Evolutionary conservation across 495 filamentous ascomycete genomes (phyloP).

Genomic region (Neurospora sp.): DNA sequence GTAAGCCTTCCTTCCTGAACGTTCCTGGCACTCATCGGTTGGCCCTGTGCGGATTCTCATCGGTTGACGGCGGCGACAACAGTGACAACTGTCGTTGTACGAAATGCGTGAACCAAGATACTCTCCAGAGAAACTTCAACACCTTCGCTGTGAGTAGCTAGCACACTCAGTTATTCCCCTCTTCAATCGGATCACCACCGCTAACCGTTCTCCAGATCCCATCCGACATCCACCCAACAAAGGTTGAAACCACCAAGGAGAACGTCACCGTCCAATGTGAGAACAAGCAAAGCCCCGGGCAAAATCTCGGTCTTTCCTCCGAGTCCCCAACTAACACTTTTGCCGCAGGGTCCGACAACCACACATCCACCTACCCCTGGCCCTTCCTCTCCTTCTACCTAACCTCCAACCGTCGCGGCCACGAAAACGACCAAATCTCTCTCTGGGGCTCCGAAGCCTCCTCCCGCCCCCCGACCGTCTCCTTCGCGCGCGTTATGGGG

Average conservation of each 20-base stretch:
- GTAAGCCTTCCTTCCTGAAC: conserved; percentile 14
- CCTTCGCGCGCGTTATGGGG: conserved; percentile 50
- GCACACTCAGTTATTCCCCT: not conserved
- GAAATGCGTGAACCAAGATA: conserved; percentile 65
- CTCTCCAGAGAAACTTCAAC: conserved; percentile 61
- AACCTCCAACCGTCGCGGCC: conserved; percentile 6
- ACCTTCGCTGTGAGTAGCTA: conserved; percentile 42
- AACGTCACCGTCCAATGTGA: conserved; percentile 37
- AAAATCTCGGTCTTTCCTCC: too few species aligned
- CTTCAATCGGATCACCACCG: not conserved
- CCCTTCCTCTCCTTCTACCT: conserved; percentile 42
- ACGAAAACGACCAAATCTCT: not conserved
- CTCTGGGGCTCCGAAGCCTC: conserved; percentile 21
- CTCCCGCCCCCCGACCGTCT: conserved; percentile 38
- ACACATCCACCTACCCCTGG: conserved; percentile 45
- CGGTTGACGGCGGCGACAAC: not conserved
- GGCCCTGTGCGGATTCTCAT: not conserved
- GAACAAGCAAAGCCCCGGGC: not conserved
- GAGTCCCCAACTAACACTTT: too few species aligned
- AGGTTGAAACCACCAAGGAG: conserved; percentile 16
- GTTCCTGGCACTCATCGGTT: not conserved
- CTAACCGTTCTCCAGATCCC: conserved; percentile 34
- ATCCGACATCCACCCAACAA: conserved; percentile 33
- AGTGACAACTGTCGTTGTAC: conserved; percentile 78
- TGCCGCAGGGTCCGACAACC: conserved; percentile 32